phyloP scores from a whole-genome alignment of 768 basidiomycete species.

The Lepiota brunneoincarnata region DNA sequence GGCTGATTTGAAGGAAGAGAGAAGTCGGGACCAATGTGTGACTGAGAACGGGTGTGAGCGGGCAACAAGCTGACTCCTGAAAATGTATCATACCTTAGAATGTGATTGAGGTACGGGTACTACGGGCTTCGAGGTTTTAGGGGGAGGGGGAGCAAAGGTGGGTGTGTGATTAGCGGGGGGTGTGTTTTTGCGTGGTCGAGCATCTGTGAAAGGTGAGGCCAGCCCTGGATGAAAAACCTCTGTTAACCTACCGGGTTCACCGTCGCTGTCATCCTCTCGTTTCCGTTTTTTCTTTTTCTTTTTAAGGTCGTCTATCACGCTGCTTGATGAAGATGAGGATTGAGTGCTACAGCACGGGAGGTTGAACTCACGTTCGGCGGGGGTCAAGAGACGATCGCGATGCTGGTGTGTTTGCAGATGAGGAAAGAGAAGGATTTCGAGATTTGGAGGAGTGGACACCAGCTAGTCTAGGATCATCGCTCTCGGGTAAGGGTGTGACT shows the following conservation, averaged over 20 bases:
- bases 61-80: slow-evolving; percentile 7
- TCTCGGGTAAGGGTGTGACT: slow-evolving; percentile 44
- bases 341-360: slow-evolving; percentile 1
- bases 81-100: slow-evolving; percentile 43
- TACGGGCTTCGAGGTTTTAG: slow-evolving; percentile 57
- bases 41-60: slow-evolving; percentile 16
- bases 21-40: slow-evolving; percentile 55
- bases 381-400: slow-evolving; percentile 57
- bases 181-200: slow-evolving; percentile 56
- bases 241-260: slow-evolving; percentile 48
- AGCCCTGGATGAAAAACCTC: neutral
- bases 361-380: slow-evolving; percentile 52
- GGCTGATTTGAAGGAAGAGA: slow-evolving; percentile 45
- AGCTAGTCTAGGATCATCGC: slow-evolving; percentile 45
- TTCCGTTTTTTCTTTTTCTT: slow-evolving; percentile 88
- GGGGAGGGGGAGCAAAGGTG: slow-evolving; percentile 35
- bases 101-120: slow-evolving; percentile 38
- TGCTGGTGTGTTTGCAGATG: slow-evolving; percentile 43
- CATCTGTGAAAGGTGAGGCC: slow-evolving; percentile 33
- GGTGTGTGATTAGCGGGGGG: slow-evolving; percentile 42
- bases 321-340: slow-evolving; percentile 12
- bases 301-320: slow-evolving; percentile 51
- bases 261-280: slow-evolving; percentile 72
- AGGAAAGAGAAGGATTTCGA: slow-evolving; percentile 45
- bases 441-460: slow-evolving; percentile 36